phyloP scores from a whole-genome alignment of 1,139 yeast species.

The Suhomyces atakaporum region DNA sequence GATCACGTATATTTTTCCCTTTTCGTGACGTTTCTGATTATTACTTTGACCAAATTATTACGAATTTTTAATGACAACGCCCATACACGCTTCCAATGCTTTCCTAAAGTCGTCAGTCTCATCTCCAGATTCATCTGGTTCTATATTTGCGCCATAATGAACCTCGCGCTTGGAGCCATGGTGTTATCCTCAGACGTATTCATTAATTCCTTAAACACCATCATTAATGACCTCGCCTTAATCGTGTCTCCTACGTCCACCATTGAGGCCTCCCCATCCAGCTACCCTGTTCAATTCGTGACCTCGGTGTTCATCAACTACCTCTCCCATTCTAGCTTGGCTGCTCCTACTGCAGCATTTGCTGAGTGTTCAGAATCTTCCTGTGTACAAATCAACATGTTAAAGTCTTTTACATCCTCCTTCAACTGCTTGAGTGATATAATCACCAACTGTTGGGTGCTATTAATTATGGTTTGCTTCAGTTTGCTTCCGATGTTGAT shows the following conservation, averaged over 20 bases:
- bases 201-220: slow-evolving; percentile 20
- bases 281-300: slow-evolving; percentile 17
- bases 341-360: slow-evolving; percentile 4
- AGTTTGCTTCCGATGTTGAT: slow-evolving; percentile 29
- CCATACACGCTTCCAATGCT: slow-evolving; percentile 13
- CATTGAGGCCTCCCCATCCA: slow-evolving; percentile 5
- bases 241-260: slow-evolving; percentile 9
- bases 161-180: slow-evolving; percentile 17
- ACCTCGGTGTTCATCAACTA: slow-evolving; percentile 22
- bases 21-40: slow-evolving; percentile 17
- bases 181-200: slow-evolving; percentile 27
- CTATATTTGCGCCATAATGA: slow-evolving; percentile 24
- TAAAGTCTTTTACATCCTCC: slow-evolving; percentile 10
- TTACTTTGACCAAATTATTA: slow-evolving; percentile 16
- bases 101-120: slow-evolving; percentile 19
- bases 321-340: slow-evolving; percentile 19
- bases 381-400: slow-evolving; percentile 9
- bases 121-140: slow-evolving; percentile 26
- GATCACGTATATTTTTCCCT: slow-evolving; percentile 29
- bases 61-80: slow-evolving; percentile 18
- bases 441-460: slow-evolving; percentile 24
- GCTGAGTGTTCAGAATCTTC: slow-evolving; percentile 5
- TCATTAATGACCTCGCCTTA: slow-evolving; percentile 8
- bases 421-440: slow-evolving; percentile 11
- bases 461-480: slow-evolving; percentile 27